Conservation (phyloP, 192 early-diverging fungal genomes). For the Backusella liffmaniae region DNA sequence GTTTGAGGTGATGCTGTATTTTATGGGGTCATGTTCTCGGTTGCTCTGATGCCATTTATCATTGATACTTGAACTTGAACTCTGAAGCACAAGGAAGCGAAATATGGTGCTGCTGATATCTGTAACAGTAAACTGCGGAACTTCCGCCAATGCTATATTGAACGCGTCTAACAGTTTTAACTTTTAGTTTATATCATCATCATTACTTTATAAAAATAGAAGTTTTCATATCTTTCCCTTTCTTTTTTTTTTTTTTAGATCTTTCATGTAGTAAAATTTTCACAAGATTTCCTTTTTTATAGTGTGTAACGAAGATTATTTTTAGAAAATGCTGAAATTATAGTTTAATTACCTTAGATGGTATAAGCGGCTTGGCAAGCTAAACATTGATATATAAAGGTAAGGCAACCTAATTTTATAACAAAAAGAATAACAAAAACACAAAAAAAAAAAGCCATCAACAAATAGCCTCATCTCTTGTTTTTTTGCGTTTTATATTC, state of each 20-base stretch:
- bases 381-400: conserved; percentile 11
- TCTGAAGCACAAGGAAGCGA: conserved; percentile 68
- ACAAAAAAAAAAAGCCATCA: not conserved
- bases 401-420: not conserved
- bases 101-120: conserved; percentile 88
- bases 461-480: not conserved
- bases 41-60: conserved; percentile 72
- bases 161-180: conserved; percentile 34
- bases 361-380: conserved; percentile 4
- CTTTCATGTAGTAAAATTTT: not conserved
- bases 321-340: not conserved
- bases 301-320: not conserved
- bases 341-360: not conserved
- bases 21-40: conserved; percentile 78
- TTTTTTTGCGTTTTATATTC: conserved; percentile 7
- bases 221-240: not conserved
- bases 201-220: not conserved
- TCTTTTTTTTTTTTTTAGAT: conserved; percentile 1
- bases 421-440: not conserved
- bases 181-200: conserved; percentile 11
- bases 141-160: conserved; percentile 22
- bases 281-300: conserved; percentile 7
- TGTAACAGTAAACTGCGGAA: conserved; percentile 62
- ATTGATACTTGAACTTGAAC: conserved; percentile 78
- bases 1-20: conserved; percentile 96